Base-by-base conservation (phyloP, 768 basidiomycete species). In the Pilatotrama ljubarskyi region DNA sequence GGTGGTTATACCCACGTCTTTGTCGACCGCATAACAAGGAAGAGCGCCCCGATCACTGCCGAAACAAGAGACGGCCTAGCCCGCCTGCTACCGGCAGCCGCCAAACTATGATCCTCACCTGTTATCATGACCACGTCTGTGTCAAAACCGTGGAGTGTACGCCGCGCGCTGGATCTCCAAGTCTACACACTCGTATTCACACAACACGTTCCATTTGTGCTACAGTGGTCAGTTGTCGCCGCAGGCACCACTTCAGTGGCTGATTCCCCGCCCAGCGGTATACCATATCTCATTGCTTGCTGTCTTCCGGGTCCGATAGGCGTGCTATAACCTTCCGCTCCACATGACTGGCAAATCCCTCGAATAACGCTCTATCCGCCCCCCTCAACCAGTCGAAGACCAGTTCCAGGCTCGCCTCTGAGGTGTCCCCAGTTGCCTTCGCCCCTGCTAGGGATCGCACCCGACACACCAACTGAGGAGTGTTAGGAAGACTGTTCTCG, bases 1-100 rank as follows among this genome's bases (percentile, higher is more conserved):
- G 81, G 81, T 15, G 81, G 80, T 10, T 92, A 93, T 55, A 92
- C 88, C 0, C 91, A 93, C 70, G 91, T 93, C n/a, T 93, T 92
- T 68, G 91, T 93, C 3, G 83, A 84, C 25, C 81, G 79, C 43
- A 64, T 66, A 54, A 82, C 81, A 42, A 74, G 91, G 47, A 85
- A 82, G 74, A 86, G 86, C 58, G 72, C 73, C 0, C 63, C 75
- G 0, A 86, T 91, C 67, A 72, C 66, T 36, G 55, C 68, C 2
- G 69, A 62, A 55, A 78, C 75, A 25, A 78, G 76, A 61, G 72
- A 67, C 2, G 87, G 86, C 0, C 72, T 91, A 32, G 61, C 62
- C 37, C 80, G 72, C 63, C 64, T 87, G 6, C 22, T 52, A 17
- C 5, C 15, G 8, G 11, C 44, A 14, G 4, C 47, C 11, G 15